Evolutionary conservation across 805 yeast species (phyloP), one percentile per base, ranked within the genome.

Genomic region (Millerago galiae): DNA sequence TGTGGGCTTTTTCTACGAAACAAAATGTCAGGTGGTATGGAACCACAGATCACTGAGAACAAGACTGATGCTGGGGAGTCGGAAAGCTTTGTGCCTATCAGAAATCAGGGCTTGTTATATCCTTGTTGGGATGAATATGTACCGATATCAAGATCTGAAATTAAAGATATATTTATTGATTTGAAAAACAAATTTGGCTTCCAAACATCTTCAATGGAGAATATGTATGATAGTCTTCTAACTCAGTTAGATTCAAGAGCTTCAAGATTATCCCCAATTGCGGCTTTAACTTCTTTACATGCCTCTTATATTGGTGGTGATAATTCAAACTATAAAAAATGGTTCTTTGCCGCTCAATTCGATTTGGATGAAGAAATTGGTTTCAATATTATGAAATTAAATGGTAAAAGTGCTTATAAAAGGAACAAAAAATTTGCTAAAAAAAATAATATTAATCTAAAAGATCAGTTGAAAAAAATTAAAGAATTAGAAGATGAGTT

Each of bases 301-400:
- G 81, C 88, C 1, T 95, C 90, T 48, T 91, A 91, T 62, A 87
- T 91, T 47, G 97, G 96, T 0, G 97, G 98, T 14, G 86, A 81
- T 38, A 70, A 80, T 46, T 76, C 97, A 4, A 91, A 91, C 63
- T 91, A 81, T 63, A 76, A 82, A 56, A 88, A 85, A 62, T 91
- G 98, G 98, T 88, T 80, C 60, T 85, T 90, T 63, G 87, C 95
- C 35, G 87, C 95, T 8, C 87, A 81, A 61, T 66, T 83, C 30
- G 89, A 82, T 50, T 62, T 83, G 37, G 96, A 89, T 62, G 83
- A 77, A 42, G 82, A 75, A 41, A 64, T 77, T 34, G 83, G 83
- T 3, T 71, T 74, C 56, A 66, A 72, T 46, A 68, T 71, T 55
- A 73, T 75, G 77, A 73, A 74, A 62, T 62, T 76, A 44, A 61